A percentile compares a stretch with the other conserved stretches of the same genome.
Evolutionary conservation across 768 basidiomycete genomes (phyloP).

Genomic region (Suillus bovinus): DNA sequence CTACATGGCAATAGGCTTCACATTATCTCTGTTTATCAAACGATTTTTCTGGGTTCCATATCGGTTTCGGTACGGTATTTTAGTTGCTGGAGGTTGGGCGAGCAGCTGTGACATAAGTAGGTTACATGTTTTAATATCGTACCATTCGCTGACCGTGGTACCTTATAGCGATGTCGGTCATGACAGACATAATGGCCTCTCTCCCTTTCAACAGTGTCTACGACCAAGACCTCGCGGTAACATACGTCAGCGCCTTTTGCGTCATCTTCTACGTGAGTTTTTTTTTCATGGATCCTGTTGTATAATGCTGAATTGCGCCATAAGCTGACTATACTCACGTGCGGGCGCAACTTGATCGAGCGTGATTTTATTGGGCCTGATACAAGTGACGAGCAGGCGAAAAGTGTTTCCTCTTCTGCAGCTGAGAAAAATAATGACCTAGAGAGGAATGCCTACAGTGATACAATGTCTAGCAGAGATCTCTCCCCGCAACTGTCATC

Average conservation of each 20-base stretch:
- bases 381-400: background rate
- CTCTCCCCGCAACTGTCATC: too few relatives aligned
- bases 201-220: slow-evolving; percentile 51
- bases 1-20: slow-evolving; percentile 52
- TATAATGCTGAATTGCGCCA: background rate
- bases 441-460: too few relatives aligned
- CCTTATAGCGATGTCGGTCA: slow-evolving; percentile 54
- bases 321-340: background rate
- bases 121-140: slow-evolving; percentile 20
- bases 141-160: background rate
- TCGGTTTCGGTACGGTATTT: slow-evolving; percentile 62
- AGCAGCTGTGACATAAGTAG: slow-evolving; percentile 68
- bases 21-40: slow-evolving; percentile 48
- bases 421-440: too few relatives aligned
- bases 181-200: slow-evolving; percentile 55
- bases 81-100: slow-evolving; percentile 62
- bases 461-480: too few relatives aligned
- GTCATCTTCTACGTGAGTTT: slow-evolving; percentile 58
- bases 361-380: background rate
- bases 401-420: too few relatives aligned
- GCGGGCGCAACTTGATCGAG: background rate
- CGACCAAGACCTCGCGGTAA: slow-evolving; percentile 59
- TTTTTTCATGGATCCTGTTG: slow-evolving; percentile 2
- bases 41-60: slow-evolving; percentile 70
- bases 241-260: slow-evolving; percentile 60